Percentiles rank a stretch among this genome's conserved stretches.
These are phyloP conservation scores for Blastocystis hominis DNA, from an alignment of 352 stramenopile genomes.

Conservation along the genomic window DNA sequence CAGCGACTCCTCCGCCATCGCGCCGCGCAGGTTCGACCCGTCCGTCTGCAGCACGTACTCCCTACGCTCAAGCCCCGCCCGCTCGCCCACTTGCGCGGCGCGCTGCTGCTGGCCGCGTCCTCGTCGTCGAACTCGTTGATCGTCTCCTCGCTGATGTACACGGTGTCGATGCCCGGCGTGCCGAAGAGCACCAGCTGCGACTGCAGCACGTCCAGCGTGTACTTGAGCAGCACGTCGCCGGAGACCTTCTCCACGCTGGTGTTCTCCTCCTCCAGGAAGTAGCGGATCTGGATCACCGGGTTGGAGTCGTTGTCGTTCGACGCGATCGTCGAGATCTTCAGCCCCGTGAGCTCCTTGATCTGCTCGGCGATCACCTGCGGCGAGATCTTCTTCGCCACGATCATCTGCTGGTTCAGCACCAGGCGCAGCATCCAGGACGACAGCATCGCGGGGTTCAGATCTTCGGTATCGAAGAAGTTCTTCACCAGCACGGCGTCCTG, in stretches of 20 bases:
- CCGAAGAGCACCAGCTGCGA: conserved; percentile 72
- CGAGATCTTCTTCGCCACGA: conserved; percentile 89
- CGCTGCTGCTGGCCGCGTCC: conserved; percentile 77
- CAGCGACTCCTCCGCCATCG: conserved; percentile 88
- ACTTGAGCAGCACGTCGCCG: conserved; percentile 84
- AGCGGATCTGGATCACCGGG: conserved; percentile 87
- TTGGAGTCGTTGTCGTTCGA: conserved; percentile 91
- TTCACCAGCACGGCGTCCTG: conserved; percentile 93
- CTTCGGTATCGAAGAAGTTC: conserved; percentile 89
- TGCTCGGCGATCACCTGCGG: conserved; percentile 89
- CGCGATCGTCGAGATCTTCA: conserved; percentile 83
- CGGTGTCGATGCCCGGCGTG: conserved; percentile 92
- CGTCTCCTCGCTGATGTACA: conserved; percentile 88
- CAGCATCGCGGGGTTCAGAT: conserved; percentile 85
- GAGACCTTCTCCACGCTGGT: conserved; percentile 74
- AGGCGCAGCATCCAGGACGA: conserved; percentile 95
- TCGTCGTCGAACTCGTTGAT: conserved; percentile 84
- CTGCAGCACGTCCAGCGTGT: conserved; percentile 88
- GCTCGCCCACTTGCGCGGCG: conserved; percentile 64
- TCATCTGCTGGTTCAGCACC: conserved; percentile 88
- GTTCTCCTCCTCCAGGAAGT: conserved; percentile 74
- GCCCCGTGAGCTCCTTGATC: conserved; percentile 85
- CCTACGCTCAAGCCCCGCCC: not conserved
- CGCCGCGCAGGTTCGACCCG: conserved; percentile 91
- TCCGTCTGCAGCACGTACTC: conserved; percentile 98